Evolutionary conservation across 306 rosid genomes (phyloP), one percentile per base, ranked within the genome.

Genomic region (Medicago arabica): DNA sequence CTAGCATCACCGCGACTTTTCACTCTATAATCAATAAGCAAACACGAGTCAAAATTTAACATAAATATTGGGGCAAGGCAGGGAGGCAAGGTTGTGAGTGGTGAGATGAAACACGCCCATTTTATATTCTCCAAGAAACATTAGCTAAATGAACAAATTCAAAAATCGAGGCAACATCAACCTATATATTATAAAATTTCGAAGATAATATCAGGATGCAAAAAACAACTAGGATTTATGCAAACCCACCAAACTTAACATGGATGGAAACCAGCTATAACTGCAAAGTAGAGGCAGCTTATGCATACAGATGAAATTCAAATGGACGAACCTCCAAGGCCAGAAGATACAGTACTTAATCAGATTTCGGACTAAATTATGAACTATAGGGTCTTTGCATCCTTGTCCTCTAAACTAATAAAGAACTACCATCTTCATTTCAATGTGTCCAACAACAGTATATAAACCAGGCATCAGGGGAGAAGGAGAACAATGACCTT

Each of bases 1-100:
- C 91, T 84, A 74, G 81, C 84, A 84, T 90, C 99, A 81, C 94
- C 87, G 66, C 92, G 85, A 78, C 84, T 90, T 85, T 92, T 96
- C 39, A 87, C 88, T 83, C 99, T 96, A 88, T 74, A 69, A 75
- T 57, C 70, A 78, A 71, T 51, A 78, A 59, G 64, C 34, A 81
- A 14, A 78, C 9, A 51, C 31, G 61, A 13, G 64, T 15, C 70
- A 43, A 38, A 25, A 19, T 25, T 39, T 9, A 47, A 58, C 38
- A 43, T 7, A 25, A 72, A 31, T 25, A 53, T 36, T 59, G 16
- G 8, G 23, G 17, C 31, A 38, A 5, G 40, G 64, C 14, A 9
- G 10, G 68, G 40, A 8, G 72, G 36, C 43, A 62, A 31, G 67
- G 59, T 67, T 71, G 62, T 34, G 74, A 61, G 16, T 49, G 57